Evolutionary conservation across 2,329 filamentous ascomycete genomes (phyloP).

Genomic region (Hortaea sp.): DNA sequence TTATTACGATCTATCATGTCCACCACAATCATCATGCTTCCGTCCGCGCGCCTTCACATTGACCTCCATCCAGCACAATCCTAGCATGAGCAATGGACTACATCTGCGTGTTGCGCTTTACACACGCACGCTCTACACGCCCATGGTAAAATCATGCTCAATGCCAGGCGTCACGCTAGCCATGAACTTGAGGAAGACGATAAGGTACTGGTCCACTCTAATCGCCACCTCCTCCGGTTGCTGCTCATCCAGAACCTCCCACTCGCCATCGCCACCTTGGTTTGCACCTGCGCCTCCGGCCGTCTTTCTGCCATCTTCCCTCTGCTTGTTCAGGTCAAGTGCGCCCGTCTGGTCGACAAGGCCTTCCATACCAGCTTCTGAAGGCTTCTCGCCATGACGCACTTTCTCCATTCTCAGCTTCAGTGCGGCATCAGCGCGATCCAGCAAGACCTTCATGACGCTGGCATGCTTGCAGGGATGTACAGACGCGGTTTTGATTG

Average conservation of each 20-base stretch:
- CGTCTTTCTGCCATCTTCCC: conserved; percentile 28
- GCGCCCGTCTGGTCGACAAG: conserved; percentile 67
- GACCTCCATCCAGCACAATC: too few species aligned
- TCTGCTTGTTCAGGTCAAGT: conserved; percentile 48
- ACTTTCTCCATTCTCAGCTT: conserved; percentile 81
- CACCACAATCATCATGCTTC: too few species aligned
- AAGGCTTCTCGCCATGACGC: conserved; percentile 41
- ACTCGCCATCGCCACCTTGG: conserved; percentile 46
- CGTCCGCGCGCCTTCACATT: too few species aligned
- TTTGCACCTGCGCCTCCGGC: conserved; percentile 19
- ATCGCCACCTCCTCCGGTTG: conserved; percentile 67
- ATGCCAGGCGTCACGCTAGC: conserved; percentile 81
- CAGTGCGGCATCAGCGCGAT: conserved; percentile 85
- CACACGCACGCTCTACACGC: conserved; percentile 47
- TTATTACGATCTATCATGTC: too few species aligned
- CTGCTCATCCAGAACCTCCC: conserved; percentile 50
- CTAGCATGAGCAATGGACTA: too few species aligned
- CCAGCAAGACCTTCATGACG: conserved; percentile 95
- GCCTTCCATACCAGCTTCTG: conserved; percentile 63
- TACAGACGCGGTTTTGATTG: conserved; percentile 90
- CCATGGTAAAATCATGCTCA: conserved; percentile 97
- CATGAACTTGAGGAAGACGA: conserved; percentile 75
- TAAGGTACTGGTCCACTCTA: conserved; percentile 77
- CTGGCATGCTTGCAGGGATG: conserved; percentile 96
- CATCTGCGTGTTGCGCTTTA: too few species aligned